These are phyloP conservation scores for Wallacemonas sp. DNA, from an alignment of 208 protist species.

Conservation along the genomic window DNA sequence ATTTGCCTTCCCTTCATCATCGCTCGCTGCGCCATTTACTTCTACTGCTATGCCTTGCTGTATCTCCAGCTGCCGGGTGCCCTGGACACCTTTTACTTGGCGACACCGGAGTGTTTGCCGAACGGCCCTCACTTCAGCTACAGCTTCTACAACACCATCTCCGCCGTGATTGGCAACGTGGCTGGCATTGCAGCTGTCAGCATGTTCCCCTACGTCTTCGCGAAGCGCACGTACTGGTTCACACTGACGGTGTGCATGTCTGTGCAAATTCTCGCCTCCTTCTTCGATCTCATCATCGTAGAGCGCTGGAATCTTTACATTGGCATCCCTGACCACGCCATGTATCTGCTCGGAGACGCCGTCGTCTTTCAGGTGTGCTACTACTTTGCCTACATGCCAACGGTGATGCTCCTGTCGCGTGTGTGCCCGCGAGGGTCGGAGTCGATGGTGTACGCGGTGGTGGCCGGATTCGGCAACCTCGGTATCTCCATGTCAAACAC, in stretches of 20 bases:
- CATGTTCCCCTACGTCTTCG: slow-evolving; percentile 49
- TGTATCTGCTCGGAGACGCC: slow-evolving; percentile 72
- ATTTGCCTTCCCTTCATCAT: slow-evolving; percentile 30
- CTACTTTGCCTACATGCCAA: slow-evolving; percentile 70
- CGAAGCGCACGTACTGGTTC: slow-evolving; percentile 45
- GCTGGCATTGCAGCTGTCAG: slow-evolving; percentile 44
- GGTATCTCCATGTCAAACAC: slow-evolving; percentile 39
- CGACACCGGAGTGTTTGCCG: slow-evolving; percentile 43
- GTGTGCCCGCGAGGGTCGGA: slow-evolving; percentile 83
- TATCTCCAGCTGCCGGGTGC: slow-evolving; percentile 61
- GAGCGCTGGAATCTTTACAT: slow-evolving; percentile 67
- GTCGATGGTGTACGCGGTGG: slow-evolving; percentile 72
- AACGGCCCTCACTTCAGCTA: slow-evolving; percentile 63
- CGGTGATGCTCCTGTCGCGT: slow-evolving; percentile 72
- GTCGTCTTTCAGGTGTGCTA: slow-evolving; percentile 56
- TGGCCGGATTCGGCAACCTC: slow-evolving; percentile 70
- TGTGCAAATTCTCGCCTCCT: slow-evolving; percentile 37
- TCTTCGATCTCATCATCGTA: slow-evolving; percentile 75
- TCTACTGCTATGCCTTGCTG: slow-evolving; percentile 29
- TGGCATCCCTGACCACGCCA: slow-evolving; percentile 55
- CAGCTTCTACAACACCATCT: slow-evolving; percentile 62
- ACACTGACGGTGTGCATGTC: slow-evolving; percentile 51
- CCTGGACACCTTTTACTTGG: slow-evolving; percentile 57
- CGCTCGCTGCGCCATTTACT: slow-evolving; percentile 31
- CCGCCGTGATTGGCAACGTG: slow-evolving; percentile 34